Evolutionary conservation across 2,329 filamentous ascomycete genomes (phyloP), one percentile per base, ranked within the genome.

Genomic region (Cryphonectria japonica): DNA sequence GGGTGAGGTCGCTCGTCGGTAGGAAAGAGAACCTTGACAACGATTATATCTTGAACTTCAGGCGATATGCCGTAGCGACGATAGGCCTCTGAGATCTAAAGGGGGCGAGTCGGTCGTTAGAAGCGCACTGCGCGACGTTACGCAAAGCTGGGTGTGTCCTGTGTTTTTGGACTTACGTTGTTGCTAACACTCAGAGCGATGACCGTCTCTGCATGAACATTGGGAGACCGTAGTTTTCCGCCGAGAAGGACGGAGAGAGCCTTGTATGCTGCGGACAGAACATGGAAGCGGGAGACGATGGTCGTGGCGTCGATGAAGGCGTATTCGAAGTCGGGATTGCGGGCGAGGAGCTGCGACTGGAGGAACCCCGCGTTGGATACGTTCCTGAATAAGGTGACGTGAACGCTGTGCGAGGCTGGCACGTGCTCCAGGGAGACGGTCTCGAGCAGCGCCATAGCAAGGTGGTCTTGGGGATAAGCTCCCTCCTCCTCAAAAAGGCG

Each of bases 131-230:
- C 16, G 26, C 6, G 29, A 59, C 54, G 34, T 9, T 9, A 14
- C 6, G 54, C 46, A 50, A n/a, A 50, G 19, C 22, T 39, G 37
- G 37, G 9, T 9, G 46, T 50, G 43, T 22, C 14, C 16, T 6
- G 16, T 2, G 29, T 11, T 8, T 19, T 19, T 8, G n/a, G 7
- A 72, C 84, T 71, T 79, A 94, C 93, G 80, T 97, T 97, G 79
- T 94, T 95, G 73, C 92, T 94, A 0, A 92, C 87, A 71, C 91
- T 95, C 61, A 98, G 84, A 3, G 89, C 90, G 75, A 92, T 92
- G 41, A 98, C 94, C 70, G 94, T 92, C 81, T 98, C 95, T 0
- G 93, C 95, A 80, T 97, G 95, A 5, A 97, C 89, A 76, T 97
- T 97, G 61, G 91, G 90, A 6, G 93, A 96, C 79, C 91, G 93